A percentile compares a stretch with the other conserved stretches of the same genome.
Conservation (phyloP, 2,329 filamentous ascomycete genomes). For the Aspergillus sergii region DNA sequence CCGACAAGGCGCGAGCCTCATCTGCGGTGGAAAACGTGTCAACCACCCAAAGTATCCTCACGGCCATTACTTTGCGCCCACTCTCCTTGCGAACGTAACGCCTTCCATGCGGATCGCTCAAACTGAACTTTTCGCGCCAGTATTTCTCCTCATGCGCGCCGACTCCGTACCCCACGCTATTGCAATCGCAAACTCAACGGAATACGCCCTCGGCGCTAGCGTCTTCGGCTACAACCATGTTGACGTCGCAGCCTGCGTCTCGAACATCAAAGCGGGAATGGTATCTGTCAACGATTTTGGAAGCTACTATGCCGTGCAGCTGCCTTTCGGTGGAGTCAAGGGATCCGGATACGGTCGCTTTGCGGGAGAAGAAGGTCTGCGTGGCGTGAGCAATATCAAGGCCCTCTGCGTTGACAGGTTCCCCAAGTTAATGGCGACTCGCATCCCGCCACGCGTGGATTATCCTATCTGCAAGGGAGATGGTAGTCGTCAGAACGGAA, state of each 20-base stretch:
- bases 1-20: conserved; percentile 72
- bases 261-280: conserved; percentile 78
- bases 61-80: conserved; percentile 92
- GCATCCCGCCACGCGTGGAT: conserved; percentile 76
- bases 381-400: conserved; percentile 85
- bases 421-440: conserved; percentile 62
- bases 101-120: conserved; percentile 83
- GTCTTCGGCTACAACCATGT: conserved; percentile 75
- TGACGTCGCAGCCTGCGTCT: conserved; percentile 66
- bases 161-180: conserved; percentile 68
- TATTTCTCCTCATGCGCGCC: conserved; percentile 83
- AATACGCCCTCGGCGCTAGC: conserved; percentile 83
- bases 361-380: conserved; percentile 83
- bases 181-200: conserved; percentile 76
- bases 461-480: conserved; percentile 75
- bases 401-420: conserved; percentile 77
- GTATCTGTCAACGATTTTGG: conserved; percentile 96
- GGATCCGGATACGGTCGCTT: conserved; percentile 93
- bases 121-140: conserved; percentile 88
- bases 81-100: conserved; percentile 86
- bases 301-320: conserved; percentile 86
- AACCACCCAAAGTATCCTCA: conserved; percentile 71
- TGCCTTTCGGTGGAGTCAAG: conserved; percentile 90
- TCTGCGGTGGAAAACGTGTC: conserved; percentile 75
- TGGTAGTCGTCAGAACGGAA: conserved; percentile 55